A percentile compares a stretch with the other conserved stretches of the same genome.
These are phyloP conservation scores for Pachysandra terminalis DNA, from an alignment of 164 flowering plant genomes.

Conservation along the genomic window DNA sequence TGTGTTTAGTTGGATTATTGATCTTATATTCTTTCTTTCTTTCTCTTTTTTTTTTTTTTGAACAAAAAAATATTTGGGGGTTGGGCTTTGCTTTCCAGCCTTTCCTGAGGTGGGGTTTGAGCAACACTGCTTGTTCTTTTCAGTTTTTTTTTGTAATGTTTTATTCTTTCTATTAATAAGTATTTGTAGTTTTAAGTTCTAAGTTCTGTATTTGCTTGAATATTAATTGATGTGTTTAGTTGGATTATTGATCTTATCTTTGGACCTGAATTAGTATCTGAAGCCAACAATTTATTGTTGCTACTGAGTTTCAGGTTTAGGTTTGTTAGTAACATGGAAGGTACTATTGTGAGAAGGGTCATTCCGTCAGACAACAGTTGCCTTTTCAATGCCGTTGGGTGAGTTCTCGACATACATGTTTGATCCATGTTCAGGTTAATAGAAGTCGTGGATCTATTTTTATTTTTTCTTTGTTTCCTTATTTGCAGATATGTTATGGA, in stretches of 20 bases:
- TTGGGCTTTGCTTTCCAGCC: background rate
- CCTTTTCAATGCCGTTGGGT: constrained; percentile 98
- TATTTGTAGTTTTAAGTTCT: background rate
- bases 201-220: background rate
- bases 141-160: background rate
- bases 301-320: constrained; percentile 24
- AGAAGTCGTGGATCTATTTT: background rate
- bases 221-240: background rate
- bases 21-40: background rate
- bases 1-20: background rate
- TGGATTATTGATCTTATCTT: background rate
- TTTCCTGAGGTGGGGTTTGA: background rate
- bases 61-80: no score
- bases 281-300: background rate
- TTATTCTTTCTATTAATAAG: background rate
- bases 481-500: constrained; percentile 90
- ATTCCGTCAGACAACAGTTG: constrained; percentile 99
- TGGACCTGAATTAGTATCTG: background rate
- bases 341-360: constrained; percentile 72
- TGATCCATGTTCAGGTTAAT: background rate
- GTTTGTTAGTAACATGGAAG: constrained; percentile 55
- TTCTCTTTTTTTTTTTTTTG: no score
- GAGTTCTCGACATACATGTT: constrained; percentile 1
- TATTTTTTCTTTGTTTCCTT: background rate
- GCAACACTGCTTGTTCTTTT: background rate